Conservation (phyloP, 352 stramenopile species). For the Phytophthora sansomeana region DNA sequence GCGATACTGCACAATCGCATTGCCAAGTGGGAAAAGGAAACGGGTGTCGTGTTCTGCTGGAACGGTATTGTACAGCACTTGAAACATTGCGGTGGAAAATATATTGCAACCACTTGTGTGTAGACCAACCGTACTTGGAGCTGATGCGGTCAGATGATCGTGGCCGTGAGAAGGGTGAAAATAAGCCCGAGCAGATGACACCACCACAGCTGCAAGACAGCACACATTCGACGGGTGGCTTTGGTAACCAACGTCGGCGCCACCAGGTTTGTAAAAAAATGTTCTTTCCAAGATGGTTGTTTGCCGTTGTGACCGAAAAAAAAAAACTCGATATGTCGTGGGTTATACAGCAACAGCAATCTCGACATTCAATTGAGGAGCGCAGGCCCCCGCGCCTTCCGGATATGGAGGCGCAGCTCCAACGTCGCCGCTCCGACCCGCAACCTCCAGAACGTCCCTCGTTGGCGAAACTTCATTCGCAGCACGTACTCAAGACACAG, state of each 20-base stretch:
- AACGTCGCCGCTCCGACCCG: slow-evolving; percentile 35
- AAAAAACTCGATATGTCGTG: neutral
- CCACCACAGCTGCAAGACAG: slow-evolving; percentile 6
- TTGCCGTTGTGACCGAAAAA: neutral
- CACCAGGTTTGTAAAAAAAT: slow-evolving; percentile 31
- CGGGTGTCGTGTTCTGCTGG: slow-evolving; percentile 42
- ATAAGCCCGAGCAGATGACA: slow-evolving; percentile 1
- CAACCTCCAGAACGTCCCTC: slow-evolving; percentile 19
- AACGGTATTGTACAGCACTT: slow-evolving; percentile 43
- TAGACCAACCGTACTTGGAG: slow-evolving; percentile 48
- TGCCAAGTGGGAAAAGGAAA: slow-evolving; percentile 46
- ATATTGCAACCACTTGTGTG: neutral
- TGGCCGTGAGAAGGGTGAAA: slow-evolving; percentile 27
- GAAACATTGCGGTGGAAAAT: neutral
- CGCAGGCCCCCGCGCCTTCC: slow-evolving; percentile 5
- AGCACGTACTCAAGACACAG: slow-evolving; percentile 22
- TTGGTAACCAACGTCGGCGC: slow-evolving; percentile 8
- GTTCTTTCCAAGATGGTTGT: neutral
- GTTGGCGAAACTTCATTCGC: slow-evolving; percentile 43
- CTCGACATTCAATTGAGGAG: slow-evolving; percentile 38
- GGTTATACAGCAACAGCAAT: slow-evolving; percentile 6
- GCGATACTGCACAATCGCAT: slow-evolving; percentile 47
- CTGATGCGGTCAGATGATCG: slow-evolving; percentile 34
- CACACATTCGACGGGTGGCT: neutral
- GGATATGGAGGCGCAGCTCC: slow-evolving; percentile 22